Conservation (phyloP, 495 filamentous ascomycete genomes). For the Penicillium crystallinum region DNA sequence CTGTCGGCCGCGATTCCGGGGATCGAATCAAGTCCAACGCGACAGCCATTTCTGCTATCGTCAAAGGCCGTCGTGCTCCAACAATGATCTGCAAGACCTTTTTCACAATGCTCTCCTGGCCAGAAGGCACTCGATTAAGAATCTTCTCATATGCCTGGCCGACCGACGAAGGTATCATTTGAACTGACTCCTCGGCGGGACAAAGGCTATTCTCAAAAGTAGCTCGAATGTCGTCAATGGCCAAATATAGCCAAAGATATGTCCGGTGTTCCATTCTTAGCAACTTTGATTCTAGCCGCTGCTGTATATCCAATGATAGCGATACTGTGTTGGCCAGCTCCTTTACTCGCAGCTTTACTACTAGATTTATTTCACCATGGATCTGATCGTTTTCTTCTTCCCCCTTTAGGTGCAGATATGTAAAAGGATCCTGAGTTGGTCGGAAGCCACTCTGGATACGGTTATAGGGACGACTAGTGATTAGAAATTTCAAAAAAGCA, state of each 20-base stretch:
- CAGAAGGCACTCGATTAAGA: constrained; percentile 15
- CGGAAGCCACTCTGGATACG: constrained; percentile 29
- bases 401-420: constrained; percentile 27
- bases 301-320: no score
- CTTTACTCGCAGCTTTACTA: constrained; percentile 26
- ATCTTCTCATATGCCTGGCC: constrained; percentile 25
- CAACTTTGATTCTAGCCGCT: no score
- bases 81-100: constrained; percentile 35
- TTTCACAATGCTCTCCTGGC: constrained; percentile 6
- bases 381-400: constrained; percentile 34
- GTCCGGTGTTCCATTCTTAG: constrained; percentile 23
- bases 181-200: no score
- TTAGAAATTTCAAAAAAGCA: constrained; percentile 32
- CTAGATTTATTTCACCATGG: constrained; percentile 31
- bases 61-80: constrained; percentile 30
- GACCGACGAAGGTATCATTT: background rate
- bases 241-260: constrained; percentile 33
- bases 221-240: constrained; percentile 7
- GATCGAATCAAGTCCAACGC: constrained; percentile 23
- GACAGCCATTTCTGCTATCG: constrained; percentile 32
- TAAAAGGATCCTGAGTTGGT: constrained; percentile 11
- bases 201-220: no score
- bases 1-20: background rate
- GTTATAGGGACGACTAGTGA: constrained; percentile 41
- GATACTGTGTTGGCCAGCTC: constrained; percentile 19